Base-by-base conservation (phyloP, 495 filamentous ascomycete species). In the Aspergillus sparsus region DNA sequence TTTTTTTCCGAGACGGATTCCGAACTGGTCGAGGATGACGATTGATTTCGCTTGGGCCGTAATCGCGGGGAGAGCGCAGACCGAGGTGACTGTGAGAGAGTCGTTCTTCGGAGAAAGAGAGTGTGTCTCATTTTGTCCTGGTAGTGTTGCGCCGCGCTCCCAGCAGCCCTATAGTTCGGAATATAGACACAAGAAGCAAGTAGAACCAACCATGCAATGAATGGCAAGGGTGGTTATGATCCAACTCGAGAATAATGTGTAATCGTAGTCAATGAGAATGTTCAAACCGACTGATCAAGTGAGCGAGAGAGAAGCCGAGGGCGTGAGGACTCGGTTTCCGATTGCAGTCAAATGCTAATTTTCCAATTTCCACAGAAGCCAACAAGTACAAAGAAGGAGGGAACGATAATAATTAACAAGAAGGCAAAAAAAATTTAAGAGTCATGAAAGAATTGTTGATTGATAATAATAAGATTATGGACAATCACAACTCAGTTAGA, bases 31-130 rank as follows among this genome's bases (percentile, higher is more conserved):
- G 46, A 18, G 39, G 63, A 41, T 9, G 64, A 64, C 16, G 69
- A 71, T 27, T 74, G 60, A 53, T 70, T 47, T 63, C 74, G 62
- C 52, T 60, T 69, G 27, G 71, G 62, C 55, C 69, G 71, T 53
- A 74, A 39, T 32, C 56, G 57, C 50, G 50, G 58, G 50, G 65
- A 44, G 42, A 70, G 15, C 55, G 59, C 58, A 50, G 68, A 49
- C 61, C 56, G 65, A 53, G 65, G 55, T 52, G 57, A 35, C 36
- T 27, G 44, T 47, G 49, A 21, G 57, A 57, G 36, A 44, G 62
- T 50, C 51, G 69, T 60, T 49, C 70, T 68, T 34, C 53, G 53
- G 52, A 53, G 11, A 42, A 68, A 46, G 39, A 63, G 42, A 27
- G 60, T 61, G 49, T 37, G 50, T 49, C 62, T 61, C 66, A 68